These are phyloP conservation scores for Malus hybrid DNA, from an alignment of 331 rosid species.

Conservation along the genomic window DNA sequence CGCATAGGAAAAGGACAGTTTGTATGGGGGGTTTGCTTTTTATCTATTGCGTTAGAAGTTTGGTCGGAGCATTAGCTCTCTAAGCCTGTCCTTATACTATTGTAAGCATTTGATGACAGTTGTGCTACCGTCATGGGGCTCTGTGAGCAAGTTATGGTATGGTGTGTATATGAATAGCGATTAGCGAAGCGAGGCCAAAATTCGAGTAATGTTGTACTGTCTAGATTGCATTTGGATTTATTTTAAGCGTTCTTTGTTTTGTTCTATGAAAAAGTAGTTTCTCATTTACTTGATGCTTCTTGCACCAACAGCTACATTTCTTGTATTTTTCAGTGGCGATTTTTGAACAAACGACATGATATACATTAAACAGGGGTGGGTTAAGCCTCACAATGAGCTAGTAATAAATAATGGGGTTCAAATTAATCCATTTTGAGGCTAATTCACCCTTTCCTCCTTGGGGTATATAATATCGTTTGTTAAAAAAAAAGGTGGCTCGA, in stretches of 20 bases:
- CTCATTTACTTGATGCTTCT: background rate
- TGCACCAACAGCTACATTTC: background rate
- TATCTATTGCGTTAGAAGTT: constrained; percentile 5
- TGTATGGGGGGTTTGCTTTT: constrained; percentile 14
- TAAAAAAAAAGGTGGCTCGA: too few species aligned
- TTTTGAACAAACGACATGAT: too few species aligned
- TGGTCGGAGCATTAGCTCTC: constrained; percentile 16
- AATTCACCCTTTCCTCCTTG: rapidly evolving
- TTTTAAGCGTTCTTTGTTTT: background rate
- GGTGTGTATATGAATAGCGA: constrained; percentile 9
- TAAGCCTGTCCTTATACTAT: background rate
- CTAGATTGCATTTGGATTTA: constrained; percentile 8
- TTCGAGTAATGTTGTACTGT: background rate
- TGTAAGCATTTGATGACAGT: constrained; percentile 13
- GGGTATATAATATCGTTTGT: too few species aligned
- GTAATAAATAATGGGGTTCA: too few species aligned
- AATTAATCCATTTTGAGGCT: rapidly evolving
- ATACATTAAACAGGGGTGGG: too few species aligned
- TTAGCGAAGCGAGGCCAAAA: background rate
- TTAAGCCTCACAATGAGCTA: rapidly evolving
- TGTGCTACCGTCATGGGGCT: background rate
- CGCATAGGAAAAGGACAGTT: background rate
- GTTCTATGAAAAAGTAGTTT: background rate
- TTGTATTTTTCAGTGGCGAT: background rate
- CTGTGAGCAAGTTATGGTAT: constrained; percentile 1